A percentile compares a stretch with the other conserved stretches of the same genome.
Conservation (phyloP, 2,329 filamentous ascomycete genomes). For the Ambrosiella cleistominuta region DNA sequence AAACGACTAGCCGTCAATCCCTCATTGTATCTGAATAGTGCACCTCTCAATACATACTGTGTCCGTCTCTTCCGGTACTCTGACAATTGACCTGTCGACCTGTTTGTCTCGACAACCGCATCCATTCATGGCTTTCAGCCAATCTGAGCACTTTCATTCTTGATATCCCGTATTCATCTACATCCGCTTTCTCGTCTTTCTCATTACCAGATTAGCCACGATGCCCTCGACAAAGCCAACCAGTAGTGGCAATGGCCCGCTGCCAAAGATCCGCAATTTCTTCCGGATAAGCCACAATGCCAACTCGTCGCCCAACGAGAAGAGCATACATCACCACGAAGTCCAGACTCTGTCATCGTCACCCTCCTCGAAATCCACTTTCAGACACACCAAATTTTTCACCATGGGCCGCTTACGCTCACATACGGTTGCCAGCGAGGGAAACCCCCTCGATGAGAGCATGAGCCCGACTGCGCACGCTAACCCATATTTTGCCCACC, state of each 20-base stretch:
- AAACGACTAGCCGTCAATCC: neutral
- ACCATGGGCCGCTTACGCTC: slow-evolving; percentile 77
- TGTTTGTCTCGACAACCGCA: neutral
- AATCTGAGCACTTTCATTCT: too few species aligned
- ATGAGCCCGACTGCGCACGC: slow-evolving; percentile 84
- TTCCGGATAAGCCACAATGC: slow-evolving; percentile 40
- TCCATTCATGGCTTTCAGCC: too few species aligned
- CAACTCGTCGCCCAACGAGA: slow-evolving; percentile 11
- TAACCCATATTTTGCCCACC: slow-evolving; percentile 94
- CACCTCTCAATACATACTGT: neutral
- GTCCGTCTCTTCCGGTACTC: neutral
- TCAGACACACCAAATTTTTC: slow-evolving; percentile 78
- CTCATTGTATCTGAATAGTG: neutral
- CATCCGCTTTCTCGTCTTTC: neutral
- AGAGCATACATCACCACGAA: slow-evolving; percentile 4
- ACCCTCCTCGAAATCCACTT: slow-evolving; percentile 36
- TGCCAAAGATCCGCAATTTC: slow-evolving; percentile 53
- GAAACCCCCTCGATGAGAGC: slow-evolving; percentile 72
- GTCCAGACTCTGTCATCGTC: slow-evolving; percentile 9
- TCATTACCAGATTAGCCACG: slow-evolving; percentile 11
- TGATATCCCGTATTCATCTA: neutral
- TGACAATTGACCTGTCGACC: neutral
- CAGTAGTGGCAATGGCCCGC: slow-evolving; percentile 37
- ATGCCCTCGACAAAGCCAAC: slow-evolving; percentile 37
- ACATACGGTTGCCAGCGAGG: slow-evolving; percentile 81